Conservation (phyloP, 2,329 filamentous ascomycete genomes). For the Mycosphaerella sp. region DNA sequence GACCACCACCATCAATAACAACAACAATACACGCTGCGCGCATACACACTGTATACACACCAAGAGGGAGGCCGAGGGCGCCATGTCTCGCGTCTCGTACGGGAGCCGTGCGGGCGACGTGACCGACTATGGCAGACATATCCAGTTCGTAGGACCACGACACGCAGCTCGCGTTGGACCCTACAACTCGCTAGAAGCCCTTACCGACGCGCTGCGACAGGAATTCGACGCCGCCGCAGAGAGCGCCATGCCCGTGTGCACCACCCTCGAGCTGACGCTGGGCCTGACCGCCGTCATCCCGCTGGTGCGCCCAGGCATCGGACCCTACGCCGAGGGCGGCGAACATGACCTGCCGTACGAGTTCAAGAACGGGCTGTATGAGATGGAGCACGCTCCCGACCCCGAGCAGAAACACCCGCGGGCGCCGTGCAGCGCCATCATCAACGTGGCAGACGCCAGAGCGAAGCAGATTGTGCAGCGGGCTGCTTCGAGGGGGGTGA, state of each 20-base stretch:
- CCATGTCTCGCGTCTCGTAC: conserved; percentile 24
- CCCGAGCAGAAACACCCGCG: conserved; percentile 15
- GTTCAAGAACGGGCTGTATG: conserved; percentile 23
- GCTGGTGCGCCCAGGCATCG: conserved; percentile 27
- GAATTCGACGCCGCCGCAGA: conserved; percentile 17
- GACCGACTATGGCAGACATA: conserved; percentile 20
- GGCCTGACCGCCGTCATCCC: conserved; percentile 21
- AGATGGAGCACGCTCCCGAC: conserved; percentile 15
- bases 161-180: conserved; percentile 13
- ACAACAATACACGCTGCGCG: too few relatives aligned
- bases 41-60: too few relatives aligned
- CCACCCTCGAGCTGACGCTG: conserved; percentile 25
- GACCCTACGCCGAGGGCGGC: conserved; percentile 28
- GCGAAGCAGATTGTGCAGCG: conserved; percentile 42
- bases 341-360: conserved; percentile 28
- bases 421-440: conserved; percentile 22
- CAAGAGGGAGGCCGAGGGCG: too few relatives aligned
- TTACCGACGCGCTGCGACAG: conserved; percentile 19
- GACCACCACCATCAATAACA: too few relatives aligned
- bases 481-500: conserved; percentile 43
- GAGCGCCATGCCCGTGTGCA: conserved; percentile 20
- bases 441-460: conserved; percentile 33
- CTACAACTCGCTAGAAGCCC: conserved; percentile 22
- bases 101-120: conserved; percentile 24
- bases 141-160: conserved; percentile 5